Base-by-base conservation (phyloP, 2,329 filamentous ascomycete genomes). In the Aulographum hederae region DNA sequence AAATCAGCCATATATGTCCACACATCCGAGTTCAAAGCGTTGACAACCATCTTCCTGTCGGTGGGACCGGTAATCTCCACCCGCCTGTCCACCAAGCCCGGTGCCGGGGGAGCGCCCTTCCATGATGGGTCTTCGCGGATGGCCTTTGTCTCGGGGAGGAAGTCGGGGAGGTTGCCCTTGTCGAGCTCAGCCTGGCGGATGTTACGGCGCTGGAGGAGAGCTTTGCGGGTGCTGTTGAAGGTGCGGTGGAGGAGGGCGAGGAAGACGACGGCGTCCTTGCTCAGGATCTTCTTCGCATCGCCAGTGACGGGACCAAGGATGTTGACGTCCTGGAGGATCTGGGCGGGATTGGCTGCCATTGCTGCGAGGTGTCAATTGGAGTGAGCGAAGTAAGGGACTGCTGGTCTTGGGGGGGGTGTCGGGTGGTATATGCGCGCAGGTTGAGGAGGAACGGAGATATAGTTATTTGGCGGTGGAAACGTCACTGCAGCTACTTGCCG, bases 1-100 rank as follows among this genome's bases (percentile, higher is more conserved):
- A 98, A 92, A 58, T 98, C 89, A 30, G 89, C 89, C 89, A 98
- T 98, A 50, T 95, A 98, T 34, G 86, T 95, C 78, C 80, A 95
- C 16, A 95, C 89, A 48, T 95, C 71, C 28, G 86, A 77, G 57
- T 95, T 98, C 52, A 95, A 52, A 6, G 89, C 89, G 54, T 98
- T 98, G 39, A 95, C 81, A 30, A 95, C 84, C 89, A 98, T 98
- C 69, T 95, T 98, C 43, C 89, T 71, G 58, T 95, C 89, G 5
- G 85, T 94, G 1, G 89, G 89, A 6, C 89, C 89, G 4, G 89
- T 98, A 49, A 95, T 98, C 64, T 98, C 89, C 19, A 94, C 80
- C 38, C 89, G 73, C 41, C 89, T 77, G 61, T 98, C 89, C 28
- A 93, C 73, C 34, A 95, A 69, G 36, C 89, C 89, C 0, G 89